Conservation (phyloP, 441 rosid species). For the Jatropha podagrica region DNA sequence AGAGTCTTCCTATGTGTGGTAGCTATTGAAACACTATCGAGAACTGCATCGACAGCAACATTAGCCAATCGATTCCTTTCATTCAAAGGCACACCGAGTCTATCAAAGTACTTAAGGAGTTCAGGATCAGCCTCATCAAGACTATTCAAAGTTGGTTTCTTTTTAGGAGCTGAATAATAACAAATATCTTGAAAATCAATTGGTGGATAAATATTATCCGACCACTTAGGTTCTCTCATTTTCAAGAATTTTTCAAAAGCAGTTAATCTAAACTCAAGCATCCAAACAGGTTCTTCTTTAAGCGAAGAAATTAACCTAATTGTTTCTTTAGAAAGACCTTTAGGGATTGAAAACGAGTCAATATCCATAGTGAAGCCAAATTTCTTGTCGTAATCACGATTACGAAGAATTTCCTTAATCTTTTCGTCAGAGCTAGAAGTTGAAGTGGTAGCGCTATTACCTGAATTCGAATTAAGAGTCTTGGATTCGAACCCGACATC, state of each 20-base stretch:
- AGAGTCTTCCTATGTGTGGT: slow-evolving; percentile 81
- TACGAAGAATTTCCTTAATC: slow-evolving; percentile 62
- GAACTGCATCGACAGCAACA: slow-evolving; percentile 91
- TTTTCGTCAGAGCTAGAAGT: slow-evolving; percentile 49
- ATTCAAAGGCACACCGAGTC: slow-evolving; percentile 66
- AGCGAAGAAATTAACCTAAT: slow-evolving; percentile 59
- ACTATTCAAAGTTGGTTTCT: slow-evolving; percentile 75
- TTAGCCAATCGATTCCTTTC: slow-evolving; percentile 79
- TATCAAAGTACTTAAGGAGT: slow-evolving; percentile 70
- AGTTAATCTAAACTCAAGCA: slow-evolving; percentile 75
- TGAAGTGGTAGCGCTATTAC: slow-evolving; percentile 38
- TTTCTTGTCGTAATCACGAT: slow-evolving; percentile 64
- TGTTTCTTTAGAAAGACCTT: slow-evolving; percentile 79
- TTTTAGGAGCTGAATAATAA: slow-evolving; percentile 91
- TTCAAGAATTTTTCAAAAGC: slow-evolving; percentile 76
- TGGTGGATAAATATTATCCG: slow-evolving; percentile 66
- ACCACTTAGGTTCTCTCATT: slow-evolving; percentile 79
- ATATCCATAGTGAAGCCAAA: slow-evolving; percentile 71
- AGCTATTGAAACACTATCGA: slow-evolving; percentile 88
- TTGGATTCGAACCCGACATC: slow-evolving; percentile 30
- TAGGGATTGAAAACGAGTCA: slow-evolving; percentile 77
- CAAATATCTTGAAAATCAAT: slow-evolving; percentile 83
- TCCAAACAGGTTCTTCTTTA: slow-evolving; percentile 89
- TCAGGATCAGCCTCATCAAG: slow-evolving; percentile 90
- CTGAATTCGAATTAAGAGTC: slow-evolving; percentile 45